Conservation (phyloP, 2,329 filamentous ascomycete genomes). For the Aspergillus quadrilineatus region DNA sequence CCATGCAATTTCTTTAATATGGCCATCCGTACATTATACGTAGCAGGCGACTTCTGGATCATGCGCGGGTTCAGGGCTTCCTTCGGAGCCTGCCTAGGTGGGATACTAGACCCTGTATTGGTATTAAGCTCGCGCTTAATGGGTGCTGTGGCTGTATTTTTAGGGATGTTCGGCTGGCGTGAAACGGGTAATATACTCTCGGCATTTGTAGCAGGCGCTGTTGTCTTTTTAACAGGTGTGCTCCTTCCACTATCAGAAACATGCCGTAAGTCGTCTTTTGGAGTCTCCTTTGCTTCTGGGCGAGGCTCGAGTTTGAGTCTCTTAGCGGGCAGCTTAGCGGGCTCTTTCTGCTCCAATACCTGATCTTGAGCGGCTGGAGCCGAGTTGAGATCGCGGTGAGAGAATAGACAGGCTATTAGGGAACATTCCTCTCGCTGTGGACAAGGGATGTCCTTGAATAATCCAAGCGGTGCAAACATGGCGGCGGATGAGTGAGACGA, state of each 20-base stretch:
- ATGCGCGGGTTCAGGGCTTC: constrained; percentile 49
- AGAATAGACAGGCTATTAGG: constrained; percentile 60
- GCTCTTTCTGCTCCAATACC: neutral
- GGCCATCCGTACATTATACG: constrained; percentile 41
- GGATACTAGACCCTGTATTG: constrained; percentile 12
- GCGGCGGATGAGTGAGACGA: constrained; percentile 11
- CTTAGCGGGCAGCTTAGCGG: neutral
- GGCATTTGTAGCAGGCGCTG: constrained; percentile 3
- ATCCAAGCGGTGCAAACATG: constrained; percentile 58
- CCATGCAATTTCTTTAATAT: constrained; percentile 47
- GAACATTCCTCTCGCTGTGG: constrained; percentile 52
- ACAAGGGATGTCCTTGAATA: constrained; percentile 55
- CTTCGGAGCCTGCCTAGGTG: constrained; percentile 35
- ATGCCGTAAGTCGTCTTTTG: neutral
- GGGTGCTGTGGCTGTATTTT: neutral
- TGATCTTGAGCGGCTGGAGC: constrained; percentile 15
- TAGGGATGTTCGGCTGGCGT: constrained; percentile 2
- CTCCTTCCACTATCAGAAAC: constrained; percentile 1
- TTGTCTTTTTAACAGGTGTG: constrained; percentile 35
- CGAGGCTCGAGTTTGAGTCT: constrained; percentile 1
- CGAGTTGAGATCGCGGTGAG: constrained; percentile 41
- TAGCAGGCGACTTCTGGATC: constrained; percentile 44
- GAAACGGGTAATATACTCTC: neutral
- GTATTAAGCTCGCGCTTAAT: constrained; percentile 3
- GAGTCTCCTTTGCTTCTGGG: neutral